A percentile compares a stretch with the other conserved stretches of the same genome.
These are phyloP conservation scores for Bauhinia variegata DNA, from an alignment of 306 rosid species.

Conservation along the genomic window DNA sequence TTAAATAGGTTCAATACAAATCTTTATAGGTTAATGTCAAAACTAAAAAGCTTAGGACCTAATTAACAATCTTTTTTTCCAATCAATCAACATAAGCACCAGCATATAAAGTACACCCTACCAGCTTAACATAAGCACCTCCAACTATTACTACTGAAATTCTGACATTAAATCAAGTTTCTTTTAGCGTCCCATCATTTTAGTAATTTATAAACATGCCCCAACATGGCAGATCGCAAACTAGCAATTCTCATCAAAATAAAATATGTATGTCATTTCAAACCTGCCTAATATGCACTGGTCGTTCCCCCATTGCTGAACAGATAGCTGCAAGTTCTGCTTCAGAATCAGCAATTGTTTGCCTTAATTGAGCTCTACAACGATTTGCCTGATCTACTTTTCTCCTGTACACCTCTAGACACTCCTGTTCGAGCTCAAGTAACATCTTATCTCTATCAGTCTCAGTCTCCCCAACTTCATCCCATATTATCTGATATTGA, in stretches of 20 bases:
- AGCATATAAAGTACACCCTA: neutral
- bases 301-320: conserved; percentile 92
- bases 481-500: conserved; percentile 81
- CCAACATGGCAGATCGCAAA: conserved; percentile 4
- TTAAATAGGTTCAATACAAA: conserved; percentile 18
- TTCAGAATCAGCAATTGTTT: conserved; percentile 92
- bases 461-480: conserved; percentile 90
- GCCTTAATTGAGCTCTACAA: conserved; percentile 90
- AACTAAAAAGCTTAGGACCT: neutral
- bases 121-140: neutral
- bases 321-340: conserved; percentile 86
- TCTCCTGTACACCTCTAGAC: conserved; percentile 87
- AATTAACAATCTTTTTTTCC: neutral
- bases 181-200: conserved; percentile 7
- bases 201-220: conserved; percentile 1
- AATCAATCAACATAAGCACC: neutral
- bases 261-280: conserved; percentile 19
- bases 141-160: neutral
- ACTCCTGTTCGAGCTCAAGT: conserved; percentile 87
- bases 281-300: conserved; percentile 90
- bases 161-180: conserved; percentile 4
- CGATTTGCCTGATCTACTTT: conserved; percentile 83
- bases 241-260: neutral
- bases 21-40: neutral
- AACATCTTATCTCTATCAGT: conserved; percentile 76